Percentiles rank a stretch among this genome's conserved stretches.
Conservation (phyloP, 2,329 filamentous ascomycete species). For the Davidsoniella australis region DNA sequence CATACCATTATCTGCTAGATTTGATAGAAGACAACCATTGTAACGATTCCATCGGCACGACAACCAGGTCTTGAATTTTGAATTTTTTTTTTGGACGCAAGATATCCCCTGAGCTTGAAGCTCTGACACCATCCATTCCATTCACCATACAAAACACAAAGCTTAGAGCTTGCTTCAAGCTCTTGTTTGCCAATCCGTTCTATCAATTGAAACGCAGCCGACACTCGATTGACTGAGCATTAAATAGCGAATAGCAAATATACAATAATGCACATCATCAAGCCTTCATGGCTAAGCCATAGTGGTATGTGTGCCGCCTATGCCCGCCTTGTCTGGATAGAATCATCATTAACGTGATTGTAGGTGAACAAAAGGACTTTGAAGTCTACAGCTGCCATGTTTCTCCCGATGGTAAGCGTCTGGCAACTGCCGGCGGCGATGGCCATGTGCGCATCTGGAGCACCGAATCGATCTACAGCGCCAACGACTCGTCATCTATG, state of each 20-base stretch:
- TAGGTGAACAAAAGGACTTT: conserved; percentile 83
- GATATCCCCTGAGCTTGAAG: too few species aligned
- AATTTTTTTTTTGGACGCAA: too few species aligned
- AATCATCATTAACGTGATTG: not conserved
- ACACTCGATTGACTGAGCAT: too few species aligned
- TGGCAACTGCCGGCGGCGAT: conserved; percentile 92
- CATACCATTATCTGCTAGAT: too few species aligned
- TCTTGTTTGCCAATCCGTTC: too few species aligned
- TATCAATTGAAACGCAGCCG: too few species aligned
- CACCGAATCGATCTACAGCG: conserved; percentile 78
- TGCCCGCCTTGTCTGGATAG: not conserved
- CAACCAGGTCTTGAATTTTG: too few species aligned
- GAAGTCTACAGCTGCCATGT: conserved; percentile 98
- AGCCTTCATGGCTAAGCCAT: conserved; percentile 90
- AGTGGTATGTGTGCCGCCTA: conserved; percentile 32
- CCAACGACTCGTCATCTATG: conserved; percentile 51
- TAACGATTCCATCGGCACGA: too few species aligned
- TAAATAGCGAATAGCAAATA: not conserved
- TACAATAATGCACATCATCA: conserved; percentile 61
- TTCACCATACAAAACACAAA: too few species aligned
- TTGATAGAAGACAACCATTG: too few species aligned
- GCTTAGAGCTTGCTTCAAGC: too few species aligned
- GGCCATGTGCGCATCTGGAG: conserved; percentile 97
- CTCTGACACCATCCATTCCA: too few species aligned
- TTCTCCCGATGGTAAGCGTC: conserved; percentile 77